Evolutionary conservation across 140 eudicot species (phyloP).

Genomic region (Artemisia princeps): DNA sequence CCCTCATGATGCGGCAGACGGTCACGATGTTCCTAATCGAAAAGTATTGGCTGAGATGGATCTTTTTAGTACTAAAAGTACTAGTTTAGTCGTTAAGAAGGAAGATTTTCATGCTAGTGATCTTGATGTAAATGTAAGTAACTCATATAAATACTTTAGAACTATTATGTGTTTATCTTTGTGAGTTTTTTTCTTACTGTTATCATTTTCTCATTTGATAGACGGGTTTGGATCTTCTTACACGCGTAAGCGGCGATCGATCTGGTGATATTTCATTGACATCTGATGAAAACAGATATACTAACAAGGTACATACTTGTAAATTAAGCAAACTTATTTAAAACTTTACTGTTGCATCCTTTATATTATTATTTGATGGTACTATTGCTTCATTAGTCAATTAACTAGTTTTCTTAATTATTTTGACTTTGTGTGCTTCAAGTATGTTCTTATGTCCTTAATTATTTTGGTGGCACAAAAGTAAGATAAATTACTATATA

Average conservation of each 20-base stretch:
- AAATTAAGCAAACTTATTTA: too few relatives aligned
- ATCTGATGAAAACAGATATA: slow-evolving; percentile 30
- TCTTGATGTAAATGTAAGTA: slow-evolving; percentile 48
- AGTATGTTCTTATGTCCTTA: background rate
- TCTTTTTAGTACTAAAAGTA: slow-evolving; percentile 43
- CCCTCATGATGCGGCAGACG: background rate
- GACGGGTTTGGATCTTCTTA: slow-evolving; percentile 70
- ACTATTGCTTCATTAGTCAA: background rate
- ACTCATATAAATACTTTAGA: too few relatives aligned
- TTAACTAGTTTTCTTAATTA: background rate
- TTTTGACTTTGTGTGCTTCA: background rate
- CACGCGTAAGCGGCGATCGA: slow-evolving; percentile 38
- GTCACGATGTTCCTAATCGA: slow-evolving; percentile 11
- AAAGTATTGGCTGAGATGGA: slow-evolving; percentile 49
- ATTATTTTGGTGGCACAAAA: background rate
- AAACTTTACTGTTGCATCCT: background rate
- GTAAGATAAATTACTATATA: too few relatives aligned
- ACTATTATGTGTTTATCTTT: too few relatives aligned
- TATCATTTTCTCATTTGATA: slow-evolving; percentile 15
- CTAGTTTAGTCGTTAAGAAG: slow-evolving; percentile 38
- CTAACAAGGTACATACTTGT: slow-evolving; percentile 40
- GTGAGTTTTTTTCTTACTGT: background rate
- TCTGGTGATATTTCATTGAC: slow-evolving; percentile 40
- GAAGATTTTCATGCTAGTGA: slow-evolving; percentile 29
- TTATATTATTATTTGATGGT: slow-evolving; percentile 3